These are phyloP conservation scores for Novymonas esmeraldas DNA, from an alignment of 208 protist species.

Conservation along the genomic window DNA sequence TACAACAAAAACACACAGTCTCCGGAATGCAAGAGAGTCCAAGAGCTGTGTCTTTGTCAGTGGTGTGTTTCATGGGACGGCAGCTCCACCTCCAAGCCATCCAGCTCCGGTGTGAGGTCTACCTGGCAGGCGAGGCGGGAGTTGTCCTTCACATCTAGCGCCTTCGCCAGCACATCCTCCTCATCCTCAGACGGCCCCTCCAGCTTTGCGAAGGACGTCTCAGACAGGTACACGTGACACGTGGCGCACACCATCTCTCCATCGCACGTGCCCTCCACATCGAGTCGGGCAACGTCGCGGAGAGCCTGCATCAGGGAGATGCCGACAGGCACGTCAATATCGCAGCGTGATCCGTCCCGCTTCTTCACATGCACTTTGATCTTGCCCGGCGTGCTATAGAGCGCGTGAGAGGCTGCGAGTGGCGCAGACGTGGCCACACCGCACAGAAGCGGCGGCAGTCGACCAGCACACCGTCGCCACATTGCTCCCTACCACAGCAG, in stretches of 20 bases:
- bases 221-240: slow-evolving; percentile 92
- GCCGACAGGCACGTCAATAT: slow-evolving; percentile 42
- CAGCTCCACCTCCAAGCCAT: slow-evolving; percentile 29
- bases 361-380: slow-evolving; percentile 41
- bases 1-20: too few relatives aligned
- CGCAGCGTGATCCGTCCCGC: slow-evolving; percentile 30
- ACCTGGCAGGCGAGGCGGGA: slow-evolving; percentile 63
- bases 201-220: slow-evolving; percentile 67
- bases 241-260: slow-evolving; percentile 93
- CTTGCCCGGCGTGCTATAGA: slow-evolving; percentile 35
- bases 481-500: too few relatives aligned
- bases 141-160: slow-evolving; percentile 26
- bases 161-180: slow-evolving; percentile 59
- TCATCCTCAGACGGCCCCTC: slow-evolving; percentile 63
- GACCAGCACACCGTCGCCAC: too few relatives aligned
- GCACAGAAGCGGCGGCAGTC: too few relatives aligned
- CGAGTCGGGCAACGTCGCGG: slow-evolving; percentile 65
- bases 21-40: too few relatives aligned
- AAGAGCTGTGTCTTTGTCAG: too few relatives aligned
- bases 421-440: not conserved
- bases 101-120: slow-evolving; percentile 37
- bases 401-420: not conserved
- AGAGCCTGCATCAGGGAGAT: slow-evolving; percentile 88
- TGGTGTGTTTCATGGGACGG: not conserved
- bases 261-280: slow-evolving; percentile 87